Conservation (phyloP, 2,329 filamentous ascomycete genomes). For the Pochonia chlamydosporia region DNA sequence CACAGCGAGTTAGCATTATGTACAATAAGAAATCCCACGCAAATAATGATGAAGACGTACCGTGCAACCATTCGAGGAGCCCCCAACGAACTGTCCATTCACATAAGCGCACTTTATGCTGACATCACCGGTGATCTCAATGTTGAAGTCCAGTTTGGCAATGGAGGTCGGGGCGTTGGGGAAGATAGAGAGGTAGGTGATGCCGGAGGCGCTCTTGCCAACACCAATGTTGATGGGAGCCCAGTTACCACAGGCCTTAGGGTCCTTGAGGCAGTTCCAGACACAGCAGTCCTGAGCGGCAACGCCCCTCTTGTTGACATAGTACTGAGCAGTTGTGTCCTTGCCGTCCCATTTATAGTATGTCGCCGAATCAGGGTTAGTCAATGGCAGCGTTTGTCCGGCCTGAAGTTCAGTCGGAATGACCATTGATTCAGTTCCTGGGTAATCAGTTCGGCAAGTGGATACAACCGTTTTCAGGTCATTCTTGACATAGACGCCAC, state of each 20-base stretch:
- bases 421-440: constrained; percentile 83
- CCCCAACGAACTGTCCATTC: constrained; percentile 55
- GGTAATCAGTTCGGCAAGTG: constrained; percentile 94
- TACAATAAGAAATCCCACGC: neutral
- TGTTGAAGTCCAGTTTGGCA: constrained; percentile 68
- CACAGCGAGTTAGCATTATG: neutral
- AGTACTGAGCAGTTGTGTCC: constrained; percentile 88
- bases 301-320: constrained; percentile 80
- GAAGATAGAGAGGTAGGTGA: constrained; percentile 78
- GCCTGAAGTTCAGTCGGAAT: constrained; percentile 63
- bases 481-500: constrained; percentile 70
- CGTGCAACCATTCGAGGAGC: constrained; percentile 67
- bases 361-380: constrained; percentile 63
- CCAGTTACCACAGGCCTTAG: constrained; percentile 69
- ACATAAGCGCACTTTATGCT: constrained; percentile 57
- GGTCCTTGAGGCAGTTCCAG: constrained; percentile 54
- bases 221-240: constrained; percentile 82
- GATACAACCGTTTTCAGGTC: constrained; percentile 59
- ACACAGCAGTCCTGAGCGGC: constrained; percentile 62
- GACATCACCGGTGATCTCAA: constrained; percentile 66
- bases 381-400: constrained; percentile 57
- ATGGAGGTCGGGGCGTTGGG: constrained; percentile 72
- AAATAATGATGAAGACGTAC: constrained; percentile 48
- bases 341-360: constrained; percentile 77
- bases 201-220: constrained; percentile 57